Conservation (phyloP, 78 protist species). For the Cavenderia fasciculata region DNA sequence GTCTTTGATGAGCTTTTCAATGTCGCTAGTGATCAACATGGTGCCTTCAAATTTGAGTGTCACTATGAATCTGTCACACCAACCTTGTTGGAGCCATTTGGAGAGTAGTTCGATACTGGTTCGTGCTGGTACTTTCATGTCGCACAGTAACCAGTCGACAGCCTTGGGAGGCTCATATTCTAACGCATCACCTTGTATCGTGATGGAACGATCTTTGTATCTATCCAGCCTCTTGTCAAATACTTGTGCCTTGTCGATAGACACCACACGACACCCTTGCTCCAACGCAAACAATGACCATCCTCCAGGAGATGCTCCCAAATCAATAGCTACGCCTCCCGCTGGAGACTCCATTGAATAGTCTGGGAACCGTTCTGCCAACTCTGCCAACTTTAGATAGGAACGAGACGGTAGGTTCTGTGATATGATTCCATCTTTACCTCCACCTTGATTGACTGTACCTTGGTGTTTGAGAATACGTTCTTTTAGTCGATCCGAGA, state of each 20-base stretch:
- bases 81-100: not conserved
- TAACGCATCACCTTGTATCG: not conserved
- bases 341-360: not conserved
- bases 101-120: not conserved
- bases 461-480: not conserved
- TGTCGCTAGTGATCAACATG: not conserved
- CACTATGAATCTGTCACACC: slow-evolving; percentile 23
- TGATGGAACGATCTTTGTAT: not conserved
- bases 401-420: slow-evolving; percentile 5
- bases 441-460: too few species aligned
- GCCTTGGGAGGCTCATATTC: not conserved
- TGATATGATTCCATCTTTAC: too few species aligned
- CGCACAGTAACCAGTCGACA: slow-evolving; percentile 36
- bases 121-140: slow-evolving; percentile 53
- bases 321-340: not conserved
- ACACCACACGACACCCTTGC: slow-evolving; percentile 18
- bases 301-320: slow-evolving; percentile 54
- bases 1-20: not conserved
- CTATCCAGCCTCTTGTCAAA: not conserved
- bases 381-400: slow-evolving; percentile 22
- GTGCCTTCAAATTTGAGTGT: not conserved
- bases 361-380: not conserved
- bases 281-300: slow-evolving; percentile 27
- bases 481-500: not conserved
- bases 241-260: slow-evolving; percentile 31